phyloP scores from a whole-genome alignment of 768 basidiomycete genomes.

The Hebeloma cylindrosporum region DNA sequence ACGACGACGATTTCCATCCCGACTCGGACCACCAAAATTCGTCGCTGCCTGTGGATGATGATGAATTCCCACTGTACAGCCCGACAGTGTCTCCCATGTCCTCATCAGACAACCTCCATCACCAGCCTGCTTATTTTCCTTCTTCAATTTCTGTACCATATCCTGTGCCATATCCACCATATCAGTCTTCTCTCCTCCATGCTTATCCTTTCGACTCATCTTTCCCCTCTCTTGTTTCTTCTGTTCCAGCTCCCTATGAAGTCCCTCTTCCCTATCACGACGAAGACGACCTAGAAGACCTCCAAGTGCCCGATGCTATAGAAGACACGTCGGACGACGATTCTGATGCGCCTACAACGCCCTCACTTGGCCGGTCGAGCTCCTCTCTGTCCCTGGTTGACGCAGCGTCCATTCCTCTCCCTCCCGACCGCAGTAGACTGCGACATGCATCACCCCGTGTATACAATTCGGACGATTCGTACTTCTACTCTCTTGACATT shows the following conservation, averaged over 20 bases:
- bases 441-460: slow-evolving; percentile 54
- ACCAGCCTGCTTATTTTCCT: slow-evolving; percentile 47
- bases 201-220: slow-evolving; percentile 50
- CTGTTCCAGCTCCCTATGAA: slow-evolving; percentile 44
- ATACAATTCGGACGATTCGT: slow-evolving; percentile 59
- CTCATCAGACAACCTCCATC: slow-evolving; percentile 72
- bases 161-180: slow-evolving; percentile 65
- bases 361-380: slow-evolving; percentile 57
- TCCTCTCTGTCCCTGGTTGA: slow-evolving; percentile 54
- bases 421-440: slow-evolving; percentile 48
- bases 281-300: slow-evolving; percentile 63
- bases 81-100: slow-evolving; percentile 70
- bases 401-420: slow-evolving; percentile 50
- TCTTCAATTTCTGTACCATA: slow-evolving; percentile 50
- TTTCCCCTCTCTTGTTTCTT: slow-evolving; percentile 44
- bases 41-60: slow-evolving; percentile 56
- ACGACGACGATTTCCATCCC: slow-evolving; percentile 54
- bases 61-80: slow-evolving; percentile 62
- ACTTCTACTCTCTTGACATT: slow-evolving; percentile 64
- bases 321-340: slow-evolving; percentile 87
- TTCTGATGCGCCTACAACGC: slow-evolving; percentile 68
- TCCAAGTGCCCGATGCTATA: slow-evolving; percentile 76
- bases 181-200: slow-evolving; percentile 56
- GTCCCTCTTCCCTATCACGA: slow-evolving; percentile 66
- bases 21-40: slow-evolving; percentile 48